These are phyloP conservation scores for Lantana camara DNA, from an alignment of 257 asterid species.

Conservation along the genomic window DNA sequence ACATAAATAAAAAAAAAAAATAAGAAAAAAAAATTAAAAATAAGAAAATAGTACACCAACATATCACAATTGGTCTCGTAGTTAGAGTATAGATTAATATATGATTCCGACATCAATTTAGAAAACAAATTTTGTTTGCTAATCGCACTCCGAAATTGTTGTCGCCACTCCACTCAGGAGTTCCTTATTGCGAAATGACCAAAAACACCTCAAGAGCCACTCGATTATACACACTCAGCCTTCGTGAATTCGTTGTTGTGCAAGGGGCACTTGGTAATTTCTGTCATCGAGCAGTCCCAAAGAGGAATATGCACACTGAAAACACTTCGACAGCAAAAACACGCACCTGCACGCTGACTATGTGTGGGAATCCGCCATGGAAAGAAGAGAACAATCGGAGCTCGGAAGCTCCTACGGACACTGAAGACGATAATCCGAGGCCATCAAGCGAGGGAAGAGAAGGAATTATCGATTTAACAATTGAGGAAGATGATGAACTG, in stretches of 20 bases:
- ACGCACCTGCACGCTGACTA: conserved; percentile 43
- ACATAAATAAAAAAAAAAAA: too few relatives aligned
- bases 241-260: too few relatives aligned
- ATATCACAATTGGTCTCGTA: too few relatives aligned
- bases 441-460: conserved; percentile 17
- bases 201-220: background rate
- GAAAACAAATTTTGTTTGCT: conserved; percentile 19
- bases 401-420: too few relatives aligned
- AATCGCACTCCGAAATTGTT: conserved; percentile 27
- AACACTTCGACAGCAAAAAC: too few relatives aligned
- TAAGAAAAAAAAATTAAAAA: too few relatives aligned
- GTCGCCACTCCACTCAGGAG: conserved; percentile 27
- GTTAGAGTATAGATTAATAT: too few relatives aligned
- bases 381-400: conserved; percentile 38
- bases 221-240: too few relatives aligned
- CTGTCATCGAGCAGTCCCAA: too few relatives aligned
- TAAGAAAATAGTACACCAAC: too few relatives aligned
- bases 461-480: conserved; percentile 26
- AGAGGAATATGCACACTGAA: too few relatives aligned
- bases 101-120: conserved; percentile 16
- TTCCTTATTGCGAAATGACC: background rate
- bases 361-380: conserved; percentile 47
- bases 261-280: too few relatives aligned
- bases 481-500: conserved; percentile 31
- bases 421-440: conserved; percentile 24